phyloP scores from a whole-genome alignment of 148 eudicot genomes.

The Rheum nobile region DNA sequence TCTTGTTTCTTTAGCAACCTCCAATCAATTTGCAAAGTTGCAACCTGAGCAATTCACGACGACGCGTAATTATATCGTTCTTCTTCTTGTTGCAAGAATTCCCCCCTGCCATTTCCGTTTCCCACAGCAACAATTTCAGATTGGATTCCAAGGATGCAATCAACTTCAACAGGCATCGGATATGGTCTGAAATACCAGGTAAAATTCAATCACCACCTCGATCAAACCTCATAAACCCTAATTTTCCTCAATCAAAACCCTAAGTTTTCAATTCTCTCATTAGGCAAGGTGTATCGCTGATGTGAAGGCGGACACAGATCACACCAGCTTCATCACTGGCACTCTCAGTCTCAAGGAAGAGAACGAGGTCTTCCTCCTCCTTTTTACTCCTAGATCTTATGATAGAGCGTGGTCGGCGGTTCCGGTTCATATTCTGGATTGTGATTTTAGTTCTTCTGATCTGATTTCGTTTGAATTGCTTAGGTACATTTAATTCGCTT shows the following conservation, averaged over 20 bases:
- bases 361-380: constrained; percentile 49
- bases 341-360: constrained; percentile 97
- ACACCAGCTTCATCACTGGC: constrained; percentile 89
- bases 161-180: constrained; percentile 80
- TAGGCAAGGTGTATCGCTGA: constrained; percentile 96
- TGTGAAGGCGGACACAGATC: constrained; percentile 97
- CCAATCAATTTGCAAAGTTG: not conserved
- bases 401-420: not conserved
- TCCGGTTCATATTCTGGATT: not conserved
- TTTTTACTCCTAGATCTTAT: not conserved
- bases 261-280: not conserved
- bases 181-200: constrained; percentile 98
- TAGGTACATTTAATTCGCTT: constrained; percentile 94
- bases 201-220: not conserved
- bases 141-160: constrained; percentile 44
- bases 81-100: not conserved
- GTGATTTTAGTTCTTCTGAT: not conserved
- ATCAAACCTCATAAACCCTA: constrained; percentile 13
- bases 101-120: not conserved
- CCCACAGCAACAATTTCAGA: not conserved
- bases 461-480: constrained; percentile 8
- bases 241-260: not conserved
- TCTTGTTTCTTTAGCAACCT: not conserved
- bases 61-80: not conserved
- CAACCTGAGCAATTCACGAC: not conserved